A percentile compares a stretch with the other conserved stretches of the same genome.
phyloP scores from a whole-genome alignment of 2,329 filamentous ascomycete genomes.

The Aspergillus ibericus region DNA sequence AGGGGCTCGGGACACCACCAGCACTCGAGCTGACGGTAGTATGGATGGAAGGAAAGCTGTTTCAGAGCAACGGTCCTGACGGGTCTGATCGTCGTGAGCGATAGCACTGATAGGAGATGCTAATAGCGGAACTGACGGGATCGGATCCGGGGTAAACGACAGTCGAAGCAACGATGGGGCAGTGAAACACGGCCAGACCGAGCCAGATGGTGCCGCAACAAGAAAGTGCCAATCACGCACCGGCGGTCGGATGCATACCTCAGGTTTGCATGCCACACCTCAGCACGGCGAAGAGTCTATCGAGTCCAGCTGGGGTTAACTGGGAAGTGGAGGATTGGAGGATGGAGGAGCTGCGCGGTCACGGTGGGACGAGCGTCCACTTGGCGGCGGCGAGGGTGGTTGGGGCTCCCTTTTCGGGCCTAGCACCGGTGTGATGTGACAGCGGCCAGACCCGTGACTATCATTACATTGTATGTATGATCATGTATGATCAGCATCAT shows the following conservation, averaged over 20 bases:
- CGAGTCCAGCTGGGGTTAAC: not conserved
- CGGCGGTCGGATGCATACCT: conserved; percentile 3
- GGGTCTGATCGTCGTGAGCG: not conserved
- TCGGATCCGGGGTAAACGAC: conserved; percentile 14
- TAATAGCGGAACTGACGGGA: conserved; percentile 11
- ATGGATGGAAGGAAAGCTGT: not conserved
- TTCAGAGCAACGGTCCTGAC: not conserved
- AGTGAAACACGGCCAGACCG: conserved; percentile 14
- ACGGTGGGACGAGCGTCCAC: not conserved
- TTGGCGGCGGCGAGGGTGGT: not conserved
- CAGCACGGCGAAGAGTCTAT: not conserved
- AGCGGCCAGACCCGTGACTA: not conserved
- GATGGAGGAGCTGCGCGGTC: not conserved
- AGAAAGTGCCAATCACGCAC: conserved; percentile 16
- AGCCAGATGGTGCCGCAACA: conserved; percentile 7
- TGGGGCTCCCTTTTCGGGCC: not conserved
- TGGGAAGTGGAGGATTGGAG: not conserved
- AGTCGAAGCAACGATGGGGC: conserved; percentile 3
- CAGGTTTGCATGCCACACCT: not conserved
- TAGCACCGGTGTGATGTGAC: not conserved
- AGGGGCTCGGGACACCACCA: conserved; percentile 2
- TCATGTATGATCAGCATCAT: too few species aligned
- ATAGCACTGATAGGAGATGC: not conserved
- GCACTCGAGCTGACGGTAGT: not conserved
- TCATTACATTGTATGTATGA: not conserved